phyloP scores from a whole-genome alignment of 352 stramenopile genomes.

The Phytophthora cactorum region DNA sequence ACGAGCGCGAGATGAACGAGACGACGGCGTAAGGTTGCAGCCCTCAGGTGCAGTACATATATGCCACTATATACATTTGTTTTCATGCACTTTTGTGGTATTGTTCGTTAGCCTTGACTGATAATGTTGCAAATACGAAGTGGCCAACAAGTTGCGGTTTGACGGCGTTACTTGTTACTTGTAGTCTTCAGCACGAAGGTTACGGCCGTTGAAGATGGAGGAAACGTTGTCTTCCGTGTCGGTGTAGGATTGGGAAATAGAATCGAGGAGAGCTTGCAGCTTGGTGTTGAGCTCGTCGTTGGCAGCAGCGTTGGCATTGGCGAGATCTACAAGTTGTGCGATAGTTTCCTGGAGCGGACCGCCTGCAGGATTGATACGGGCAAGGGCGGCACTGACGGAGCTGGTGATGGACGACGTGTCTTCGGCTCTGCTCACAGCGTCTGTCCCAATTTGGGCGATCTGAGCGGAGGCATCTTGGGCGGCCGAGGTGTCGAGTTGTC shows the following conservation, averaged over 20 bases:
- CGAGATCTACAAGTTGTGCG: constrained; percentile 4
- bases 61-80: constrained; percentile 41
- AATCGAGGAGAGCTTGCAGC: constrained; percentile 20
- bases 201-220: constrained; percentile 28
- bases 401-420: constrained; percentile 15
- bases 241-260: constrained; percentile 4
- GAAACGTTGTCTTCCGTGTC: constrained; percentile 10
- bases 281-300: constrained; percentile 24
- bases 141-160: not conserved
- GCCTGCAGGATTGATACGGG: constrained; percentile 3
- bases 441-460: constrained; percentile 13
- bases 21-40: constrained; percentile 36
- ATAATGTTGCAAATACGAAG: not conserved
- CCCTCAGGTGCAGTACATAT: constrained; percentile 19
- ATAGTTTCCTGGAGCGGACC: constrained; percentile 6
- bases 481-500: not conserved
- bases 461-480: constrained; percentile 14
- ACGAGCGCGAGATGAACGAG: constrained; percentile 80
- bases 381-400: constrained; percentile 12
- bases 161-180: constrained; percentile 6
- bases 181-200: constrained; percentile 10
- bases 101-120: not conserved
- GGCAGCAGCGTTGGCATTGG: constrained; percentile 9
- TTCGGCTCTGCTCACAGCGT: constrained; percentile 11
- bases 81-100: constrained; percentile 10